Evolutionary conservation across 2,329 filamentous ascomycete species (phyloP).

Genomic region (Verticillium dahliae): DNA sequence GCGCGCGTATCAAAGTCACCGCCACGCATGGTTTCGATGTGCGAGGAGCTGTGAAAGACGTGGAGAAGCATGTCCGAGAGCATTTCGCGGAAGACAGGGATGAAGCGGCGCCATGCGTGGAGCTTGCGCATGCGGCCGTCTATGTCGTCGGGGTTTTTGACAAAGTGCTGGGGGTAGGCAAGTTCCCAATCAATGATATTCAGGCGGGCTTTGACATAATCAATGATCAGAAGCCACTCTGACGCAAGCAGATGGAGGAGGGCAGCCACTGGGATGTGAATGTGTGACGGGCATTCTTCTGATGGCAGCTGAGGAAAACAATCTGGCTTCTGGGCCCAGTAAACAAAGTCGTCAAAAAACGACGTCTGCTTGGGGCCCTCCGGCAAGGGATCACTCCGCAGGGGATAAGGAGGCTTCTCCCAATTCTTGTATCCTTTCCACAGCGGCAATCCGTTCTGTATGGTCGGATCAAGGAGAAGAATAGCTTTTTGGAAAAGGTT

Average conservation of each 20-base stretch:
- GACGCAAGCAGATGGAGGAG: slow-evolving; percentile 17
- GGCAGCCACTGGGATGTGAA: slow-evolving; percentile 13
- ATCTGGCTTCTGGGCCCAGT: slow-evolving; percentile 15
- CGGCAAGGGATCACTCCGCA: neutral
- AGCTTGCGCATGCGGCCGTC: slow-evolving; percentile 15
- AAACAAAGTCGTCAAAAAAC: slow-evolving; percentile 17
- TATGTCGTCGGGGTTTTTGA: slow-evolving; percentile 12
- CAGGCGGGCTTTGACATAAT: slow-evolving; percentile 20
- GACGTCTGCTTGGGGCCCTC: slow-evolving; percentile 1
- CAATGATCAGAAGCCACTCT: slow-evolving; percentile 18
- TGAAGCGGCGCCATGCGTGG: slow-evolving; percentile 17
- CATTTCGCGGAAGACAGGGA: slow-evolving; percentile 20
- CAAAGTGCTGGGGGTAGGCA: slow-evolving; percentile 14
- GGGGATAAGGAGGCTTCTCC: slow-evolving; percentile 3
- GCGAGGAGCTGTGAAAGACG: slow-evolving; percentile 8
- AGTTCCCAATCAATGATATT: slow-evolving; percentile 20
- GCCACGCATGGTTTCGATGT: neutral
- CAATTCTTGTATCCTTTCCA: slow-evolving; percentile 19
- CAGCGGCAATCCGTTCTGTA: slow-evolving; percentile 11
- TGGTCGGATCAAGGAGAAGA: slow-evolving; percentile 10
- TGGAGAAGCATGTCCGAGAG: slow-evolving; percentile 15
- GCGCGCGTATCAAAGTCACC: neutral
- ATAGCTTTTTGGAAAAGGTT: neutral
- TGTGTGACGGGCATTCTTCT: neutral
- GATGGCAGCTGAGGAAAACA: slow-evolving; percentile 5